Base-by-base conservation (phyloP, 352 stramenopile species). In the Phytophthora sp. region DNA sequence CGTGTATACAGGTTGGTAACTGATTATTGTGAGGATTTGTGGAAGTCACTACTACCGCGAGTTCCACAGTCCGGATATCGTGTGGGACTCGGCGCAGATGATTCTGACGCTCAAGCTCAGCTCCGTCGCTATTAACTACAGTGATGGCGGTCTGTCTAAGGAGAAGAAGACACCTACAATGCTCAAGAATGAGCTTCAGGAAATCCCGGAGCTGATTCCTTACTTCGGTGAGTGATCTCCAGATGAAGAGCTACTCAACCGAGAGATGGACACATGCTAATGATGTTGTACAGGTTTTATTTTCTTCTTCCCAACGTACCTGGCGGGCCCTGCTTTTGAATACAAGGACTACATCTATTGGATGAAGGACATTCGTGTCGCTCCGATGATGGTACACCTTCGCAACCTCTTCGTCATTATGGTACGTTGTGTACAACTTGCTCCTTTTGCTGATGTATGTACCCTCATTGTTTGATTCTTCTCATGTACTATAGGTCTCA, bases 301-400 rank as follows among this genome's bases (percentile, higher is more conserved):
- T 45, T 95, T 93, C 74, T 95, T 94, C 57, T 94, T 94, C 59
- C 86, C 88, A n/a, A 94, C 86, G 49, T 94, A 91, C 63, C 74
- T 95, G 20, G 88, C 86, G 42, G 88, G 88, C 6, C 88, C 88
- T 13, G 79, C 75, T 12, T 94, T 94, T 42, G 88, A 95, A 73
- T 95, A 92, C 75, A 90, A 89, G 53, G 84, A 95, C 57, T 95
- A 93, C 61, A 57, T 93, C 42, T 77, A 70, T 31, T 95, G 85
- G 85, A 93, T 93, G 77, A 80, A 87, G 76, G 71, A 90, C 36
- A 71, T 82, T 49, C 87, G 82, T 3, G 59, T 86, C 30, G 87
- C 87, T 15, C 87, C 84, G 4, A 71, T 90, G 38, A 53, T 55
- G 1, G 84, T 91, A 16, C 86, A 94, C 62, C 45, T 88, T 1